These are phyloP conservation scores for Domatiomyces catenatus DNA, from an alignment of 2,329 filamentous ascomycete genomes.

Conservation along the genomic window DNA sequence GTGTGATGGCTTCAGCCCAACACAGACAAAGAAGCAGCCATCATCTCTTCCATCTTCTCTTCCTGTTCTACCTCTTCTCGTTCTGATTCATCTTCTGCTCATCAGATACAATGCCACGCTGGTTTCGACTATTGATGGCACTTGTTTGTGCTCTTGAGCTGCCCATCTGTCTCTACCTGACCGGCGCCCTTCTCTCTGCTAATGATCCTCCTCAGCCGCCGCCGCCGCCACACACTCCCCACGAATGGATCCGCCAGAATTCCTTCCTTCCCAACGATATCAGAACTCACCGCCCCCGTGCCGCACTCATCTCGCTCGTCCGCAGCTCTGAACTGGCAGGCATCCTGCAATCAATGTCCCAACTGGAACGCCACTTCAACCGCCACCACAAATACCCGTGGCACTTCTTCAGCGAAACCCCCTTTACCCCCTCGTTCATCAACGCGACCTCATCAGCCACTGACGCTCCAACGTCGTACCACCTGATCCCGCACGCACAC, in stretches of 20 bases:
- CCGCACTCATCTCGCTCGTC: slow-evolving; percentile 23
- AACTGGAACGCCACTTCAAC: slow-evolving; percentile 23
- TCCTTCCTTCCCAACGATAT: background rate
- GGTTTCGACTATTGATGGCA: background rate
- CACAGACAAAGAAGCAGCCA: background rate
- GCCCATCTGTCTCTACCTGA: background rate
- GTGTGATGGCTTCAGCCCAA: background rate
- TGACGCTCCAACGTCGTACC: slow-evolving; percentile 19
- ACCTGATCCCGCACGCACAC: slow-evolving; percentile 20
- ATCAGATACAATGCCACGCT: background rate
- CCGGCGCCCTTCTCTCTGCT: background rate
- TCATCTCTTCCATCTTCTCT: background rate
- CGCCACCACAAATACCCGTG: slow-evolving; percentile 23
- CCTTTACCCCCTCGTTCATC: slow-evolving; percentile 23
- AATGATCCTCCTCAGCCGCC: background rate
- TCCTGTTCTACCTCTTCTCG: background rate
- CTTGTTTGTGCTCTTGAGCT: background rate
- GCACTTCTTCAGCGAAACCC: slow-evolving; percentile 24
- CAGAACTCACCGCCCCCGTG: slow-evolving; percentile 12
- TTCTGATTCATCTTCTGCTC: background rate
- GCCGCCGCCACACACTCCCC: background rate
- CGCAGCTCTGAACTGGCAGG: slow-evolving; percentile 22
- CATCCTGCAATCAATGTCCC: slow-evolving; percentile 22
- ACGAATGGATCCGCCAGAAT: background rate
- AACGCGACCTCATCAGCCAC: slow-evolving; percentile 20